Conservation (phyloP, 2,329 filamentous ascomycete genomes). For the Drechslera avenae region DNA sequence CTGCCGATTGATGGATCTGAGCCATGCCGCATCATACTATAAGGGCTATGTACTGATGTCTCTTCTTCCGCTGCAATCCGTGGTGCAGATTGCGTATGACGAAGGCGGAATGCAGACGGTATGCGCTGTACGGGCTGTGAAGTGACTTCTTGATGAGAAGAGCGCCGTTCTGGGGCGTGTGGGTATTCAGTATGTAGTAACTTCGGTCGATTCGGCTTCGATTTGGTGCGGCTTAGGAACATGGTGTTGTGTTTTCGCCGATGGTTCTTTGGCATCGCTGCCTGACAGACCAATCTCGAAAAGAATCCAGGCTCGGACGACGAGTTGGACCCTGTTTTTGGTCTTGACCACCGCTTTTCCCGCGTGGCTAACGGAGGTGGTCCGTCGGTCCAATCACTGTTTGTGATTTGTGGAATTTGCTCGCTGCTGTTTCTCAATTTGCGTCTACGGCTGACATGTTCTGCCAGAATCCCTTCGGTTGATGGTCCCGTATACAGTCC, state of each 20-base stretch:
- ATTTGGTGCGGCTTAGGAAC: not conserved
- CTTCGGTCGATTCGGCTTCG: slow-evolving; percentile 3
- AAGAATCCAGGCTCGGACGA: slow-evolving; percentile 11
- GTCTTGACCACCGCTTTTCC: slow-evolving; percentile 1
- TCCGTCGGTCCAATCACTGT: slow-evolving; percentile 8
- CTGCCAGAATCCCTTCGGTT: slow-evolving; percentile 22
- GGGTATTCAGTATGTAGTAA: not conserved
- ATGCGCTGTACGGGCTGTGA: slow-evolving; percentile 12
- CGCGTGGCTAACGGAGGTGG: not conserved
- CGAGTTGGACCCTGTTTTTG: slow-evolving; percentile 10
- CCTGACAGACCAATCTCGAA: slow-evolving; percentile 20
- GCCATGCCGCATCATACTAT: slow-evolving; percentile 4
- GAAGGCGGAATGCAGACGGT: slow-evolving; percentile 14
- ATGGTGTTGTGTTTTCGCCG: slow-evolving; percentile 9
- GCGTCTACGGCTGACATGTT: slow-evolving; percentile 13
- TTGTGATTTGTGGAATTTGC: not conserved
- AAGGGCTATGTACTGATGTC: not conserved
- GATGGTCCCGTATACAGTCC: slow-evolving; percentile 24
- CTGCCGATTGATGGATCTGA: slow-evolving; percentile 22
- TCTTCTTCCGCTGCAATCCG: slow-evolving; percentile 5
- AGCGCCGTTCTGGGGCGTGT: not conserved
- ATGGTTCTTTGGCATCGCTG: slow-evolving; percentile 10
- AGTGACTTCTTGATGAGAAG: not conserved
- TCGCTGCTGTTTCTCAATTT: not conserved
- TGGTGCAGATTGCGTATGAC: slow-evolving; percentile 14